Base-by-base conservation (phyloP, 352 stramenopile species). In the Nothophytophthora sp. region DNA sequence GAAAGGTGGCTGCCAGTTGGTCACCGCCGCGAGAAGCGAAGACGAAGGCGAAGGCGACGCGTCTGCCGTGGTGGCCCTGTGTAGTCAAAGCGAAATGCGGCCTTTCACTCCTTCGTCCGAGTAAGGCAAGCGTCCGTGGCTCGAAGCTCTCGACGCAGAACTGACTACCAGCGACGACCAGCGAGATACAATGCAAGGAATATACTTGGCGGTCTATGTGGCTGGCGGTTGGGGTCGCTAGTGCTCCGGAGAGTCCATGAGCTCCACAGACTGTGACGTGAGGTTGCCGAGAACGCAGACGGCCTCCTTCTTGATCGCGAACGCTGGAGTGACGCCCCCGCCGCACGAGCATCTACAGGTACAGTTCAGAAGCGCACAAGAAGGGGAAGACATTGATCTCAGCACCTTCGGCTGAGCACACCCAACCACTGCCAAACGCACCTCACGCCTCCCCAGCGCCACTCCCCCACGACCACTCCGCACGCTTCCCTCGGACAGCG, bases 241-340 rank as follows among this genome's bases (percentile, higher is more conserved):
- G n/a, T n/a, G n/a, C n/a, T n/a, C n/a, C 18, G 43, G 50, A 35
- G 25, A 29, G 11, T 27, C 39, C 45, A 67, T 54, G 20, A 60
- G 52, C 24, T 67, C 46, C 28, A 37, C 53, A 19, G 64, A 64
- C 33, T 59, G 60, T 2, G 55, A 62, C 4, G 64, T 70, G 30
- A 84, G 56, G 12, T 66, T 78, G 12, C 78, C 78, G 5, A 88
- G 44, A n/a, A 74, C 47, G 28, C 76, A 76, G 5, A 90, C 48
- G 5, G 74, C 63, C 15, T 50, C 54, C 35, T 67, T 79, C 25
- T 84, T 70, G 32, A 92, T 62, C 12, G 70, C 50, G 41, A 88
- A 88, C 10, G 59, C 67, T 10, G 81, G 74, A 8, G 39, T 20
- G 12, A 84, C 19, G 18, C 42, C 51, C 2, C 63, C 73, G n/a